Percentiles rank a stretch among this genome's conserved stretches.
Conservation (phyloP, 2,329 filamentous ascomycete genomes). For the Paracoccidioides brasiliensis region DNA sequence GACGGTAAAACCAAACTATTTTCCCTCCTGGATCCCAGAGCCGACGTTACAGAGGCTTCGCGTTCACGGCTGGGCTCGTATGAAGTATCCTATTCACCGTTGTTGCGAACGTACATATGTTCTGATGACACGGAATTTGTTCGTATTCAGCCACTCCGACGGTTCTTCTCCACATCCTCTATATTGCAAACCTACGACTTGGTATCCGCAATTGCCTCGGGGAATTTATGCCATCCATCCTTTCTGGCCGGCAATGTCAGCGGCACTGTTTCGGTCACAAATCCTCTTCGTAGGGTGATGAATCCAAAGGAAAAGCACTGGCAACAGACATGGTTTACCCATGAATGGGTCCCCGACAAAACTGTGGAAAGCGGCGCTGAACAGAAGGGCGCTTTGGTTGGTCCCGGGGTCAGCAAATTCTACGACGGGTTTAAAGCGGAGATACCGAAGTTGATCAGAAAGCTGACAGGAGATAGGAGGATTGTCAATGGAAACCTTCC, state of each 20-base stretch:
- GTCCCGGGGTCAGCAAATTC: slow-evolving; percentile 29
- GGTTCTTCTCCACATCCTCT: slow-evolving; percentile 39
- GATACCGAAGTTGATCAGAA: slow-evolving; percentile 20
- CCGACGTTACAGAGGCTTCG: slow-evolving; percentile 32
- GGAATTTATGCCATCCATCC: slow-evolving; percentile 38
- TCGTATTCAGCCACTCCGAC: slow-evolving; percentile 37
- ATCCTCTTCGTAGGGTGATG: slow-evolving; percentile 39
- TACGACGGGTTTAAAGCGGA: slow-evolving; percentile 33
- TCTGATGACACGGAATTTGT: slow-evolving; percentile 43
- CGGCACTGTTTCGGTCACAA: slow-evolving; percentile 39
- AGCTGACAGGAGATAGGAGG: slow-evolving; percentile 20
- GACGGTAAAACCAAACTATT: slow-evolving; percentile 43
- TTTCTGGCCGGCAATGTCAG: slow-evolving; percentile 40
- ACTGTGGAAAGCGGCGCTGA: slow-evolving; percentile 7
- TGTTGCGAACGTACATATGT: slow-evolving; percentile 40
- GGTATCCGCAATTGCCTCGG: slow-evolving; percentile 22
- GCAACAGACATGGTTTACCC: slow-evolving; percentile 45
- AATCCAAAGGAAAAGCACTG: slow-evolving; percentile 39
- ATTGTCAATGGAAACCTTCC: slow-evolving; percentile 21
- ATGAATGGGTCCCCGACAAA: slow-evolving; percentile 38
- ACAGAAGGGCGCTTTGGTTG: slow-evolving; percentile 4
- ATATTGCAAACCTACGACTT: slow-evolving; percentile 34
- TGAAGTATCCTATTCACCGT: slow-evolving; percentile 42
- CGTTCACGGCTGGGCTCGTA: slow-evolving; percentile 39
- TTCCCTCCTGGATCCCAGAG: slow-evolving; percentile 37